Evolutionary conservation across 2,329 filamentous ascomycete genomes (phyloP).

Genomic region (Pezicula radicicola): DNA sequence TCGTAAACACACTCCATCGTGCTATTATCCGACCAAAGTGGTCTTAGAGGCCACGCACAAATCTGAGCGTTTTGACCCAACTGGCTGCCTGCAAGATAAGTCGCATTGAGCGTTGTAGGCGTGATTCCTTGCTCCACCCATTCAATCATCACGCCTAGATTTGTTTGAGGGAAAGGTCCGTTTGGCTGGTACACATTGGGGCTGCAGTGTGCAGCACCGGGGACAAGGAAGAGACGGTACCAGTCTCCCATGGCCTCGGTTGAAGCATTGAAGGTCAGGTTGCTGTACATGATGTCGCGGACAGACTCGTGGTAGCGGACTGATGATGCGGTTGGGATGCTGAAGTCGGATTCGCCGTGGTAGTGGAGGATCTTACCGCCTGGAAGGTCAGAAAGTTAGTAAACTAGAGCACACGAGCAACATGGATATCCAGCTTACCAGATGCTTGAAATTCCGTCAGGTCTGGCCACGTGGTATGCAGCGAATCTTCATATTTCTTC

Average conservation of each 20-base stretch:
- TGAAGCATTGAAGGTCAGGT: constrained; percentile 27
- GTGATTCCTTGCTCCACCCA: constrained; percentile 56
- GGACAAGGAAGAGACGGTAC: constrained; percentile 47
- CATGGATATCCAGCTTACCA: no score
- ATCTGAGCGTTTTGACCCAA: constrained; percentile 33
- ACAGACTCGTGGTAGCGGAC: constrained; percentile 50
- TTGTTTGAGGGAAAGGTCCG: constrained; percentile 40
- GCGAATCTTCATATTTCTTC: constrained; percentile 43
- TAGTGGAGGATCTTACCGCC: constrained; percentile 1
- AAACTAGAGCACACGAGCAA: no score
- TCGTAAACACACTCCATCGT: constrained; percentile 24
- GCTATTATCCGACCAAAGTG: constrained; percentile 22
- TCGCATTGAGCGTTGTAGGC: constrained; percentile 36
- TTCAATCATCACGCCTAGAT: constrained; percentile 69
- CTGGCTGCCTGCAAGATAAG: constrained; percentile 24
- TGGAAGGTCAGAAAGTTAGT: constrained; percentile 13
- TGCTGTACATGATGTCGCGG: constrained; percentile 39
- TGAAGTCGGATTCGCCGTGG: constrained; percentile 28
- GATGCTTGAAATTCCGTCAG: constrained; percentile 24
- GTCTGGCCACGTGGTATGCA: constrained; percentile 50
- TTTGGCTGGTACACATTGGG: constrained; percentile 38
- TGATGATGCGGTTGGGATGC: constrained; percentile 49
- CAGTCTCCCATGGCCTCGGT: constrained; percentile 33
- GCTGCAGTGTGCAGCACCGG: constrained; percentile 45
- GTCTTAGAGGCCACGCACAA: constrained; percentile 34